Conservation (phyloP, 345 rosid species). For the Camelina sativa region DNA sequence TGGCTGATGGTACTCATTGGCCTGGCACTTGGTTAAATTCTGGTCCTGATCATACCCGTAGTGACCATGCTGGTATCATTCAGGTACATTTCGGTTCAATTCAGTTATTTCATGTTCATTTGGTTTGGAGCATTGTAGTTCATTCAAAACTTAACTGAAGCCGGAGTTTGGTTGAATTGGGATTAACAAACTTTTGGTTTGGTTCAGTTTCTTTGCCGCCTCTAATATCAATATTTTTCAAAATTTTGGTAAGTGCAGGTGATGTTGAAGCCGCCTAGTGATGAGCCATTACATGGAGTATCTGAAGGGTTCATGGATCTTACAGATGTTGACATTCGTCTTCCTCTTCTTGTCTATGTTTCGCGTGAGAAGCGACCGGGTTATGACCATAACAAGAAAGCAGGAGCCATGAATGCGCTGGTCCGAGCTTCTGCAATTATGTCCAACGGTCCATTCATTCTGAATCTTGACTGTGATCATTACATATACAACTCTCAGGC, state of each 20-base stretch:
- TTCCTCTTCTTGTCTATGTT: conserved; percentile 91
- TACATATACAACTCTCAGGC: conserved; percentile 96
- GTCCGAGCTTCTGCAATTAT: conserved; percentile 98
- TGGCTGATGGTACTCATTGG: conserved; percentile 99
- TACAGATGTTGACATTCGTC: conserved; percentile 91
- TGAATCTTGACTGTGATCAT: conserved; percentile 98
- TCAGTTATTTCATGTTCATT: conserved; percentile 10
- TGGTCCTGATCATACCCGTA: conserved; percentile 72
- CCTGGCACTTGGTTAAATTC: conserved; percentile 91
- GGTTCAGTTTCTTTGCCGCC: neutral
- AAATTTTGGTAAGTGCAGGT: conserved; percentile 58
- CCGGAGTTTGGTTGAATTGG: neutral
- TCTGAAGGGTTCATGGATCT: conserved; percentile 76
- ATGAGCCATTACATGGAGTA: conserved; percentile 79
- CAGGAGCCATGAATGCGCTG: conserved; percentile 98
- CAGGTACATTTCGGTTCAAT: conserved; percentile 59
- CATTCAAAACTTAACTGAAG: neutral
- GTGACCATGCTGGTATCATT: conserved; percentile 96
- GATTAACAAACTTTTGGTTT: neutral
- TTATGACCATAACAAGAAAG: conserved; percentile 98
- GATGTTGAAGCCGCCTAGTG: conserved; percentile 98
- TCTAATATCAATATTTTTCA: conserved; percentile 19
- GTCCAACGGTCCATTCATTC: conserved; percentile 98
- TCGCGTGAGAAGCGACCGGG: conserved; percentile 99
- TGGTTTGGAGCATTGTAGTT: conserved; percentile 10